These are phyloP conservation scores for Suillus brevipes DNA, from an alignment of 768 basidiomycete genomes.

Conservation along the genomic window DNA sequence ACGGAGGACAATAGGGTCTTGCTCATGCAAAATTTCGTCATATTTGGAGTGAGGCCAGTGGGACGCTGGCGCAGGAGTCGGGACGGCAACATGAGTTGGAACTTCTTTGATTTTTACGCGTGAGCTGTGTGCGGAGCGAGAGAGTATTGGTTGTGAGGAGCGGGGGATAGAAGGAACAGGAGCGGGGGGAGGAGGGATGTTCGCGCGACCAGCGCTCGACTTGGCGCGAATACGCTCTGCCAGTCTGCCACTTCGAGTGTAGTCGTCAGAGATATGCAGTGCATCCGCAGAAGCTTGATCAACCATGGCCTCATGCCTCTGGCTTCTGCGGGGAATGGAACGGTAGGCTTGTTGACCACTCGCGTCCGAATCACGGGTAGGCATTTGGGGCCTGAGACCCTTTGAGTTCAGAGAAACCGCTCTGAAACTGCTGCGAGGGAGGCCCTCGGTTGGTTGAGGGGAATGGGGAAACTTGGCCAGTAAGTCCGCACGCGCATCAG, in stretches of 20 bases:
- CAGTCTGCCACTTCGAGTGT: conserved; percentile 5
- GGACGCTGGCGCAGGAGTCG: not conserved
- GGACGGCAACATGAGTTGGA: conserved; percentile 1
- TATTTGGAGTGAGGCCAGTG: not conserved
- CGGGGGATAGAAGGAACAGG: not conserved
- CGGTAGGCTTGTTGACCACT: conserved; percentile 4
- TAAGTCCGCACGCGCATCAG: conserved; percentile 3
- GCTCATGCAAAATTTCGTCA: not conserved
- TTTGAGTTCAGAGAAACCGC: conserved; percentile 7
- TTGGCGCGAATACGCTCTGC: conserved; percentile 9
- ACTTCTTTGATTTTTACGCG: conserved; percentile 1
- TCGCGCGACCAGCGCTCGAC: not conserved
- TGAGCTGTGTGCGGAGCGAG: conserved; percentile 3
- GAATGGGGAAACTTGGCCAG: conserved; percentile 13
- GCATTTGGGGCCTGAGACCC: not conserved
- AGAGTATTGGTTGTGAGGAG: not conserved
- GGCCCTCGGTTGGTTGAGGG: conserved; percentile 10
- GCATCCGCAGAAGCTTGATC: not conserved
- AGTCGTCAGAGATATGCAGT: not conserved
- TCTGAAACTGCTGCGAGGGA: conserved; percentile 7
- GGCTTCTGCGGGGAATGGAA: conserved; percentile 2
- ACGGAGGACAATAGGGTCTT: not conserved
- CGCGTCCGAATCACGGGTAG: not conserved
- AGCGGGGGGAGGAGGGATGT: not conserved
- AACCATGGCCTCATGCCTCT: conserved; percentile 2